Evolutionary conservation across 1,139 yeast genomes (phyloP).

Genomic region (Debaryomyces psychrophilus): DNA sequence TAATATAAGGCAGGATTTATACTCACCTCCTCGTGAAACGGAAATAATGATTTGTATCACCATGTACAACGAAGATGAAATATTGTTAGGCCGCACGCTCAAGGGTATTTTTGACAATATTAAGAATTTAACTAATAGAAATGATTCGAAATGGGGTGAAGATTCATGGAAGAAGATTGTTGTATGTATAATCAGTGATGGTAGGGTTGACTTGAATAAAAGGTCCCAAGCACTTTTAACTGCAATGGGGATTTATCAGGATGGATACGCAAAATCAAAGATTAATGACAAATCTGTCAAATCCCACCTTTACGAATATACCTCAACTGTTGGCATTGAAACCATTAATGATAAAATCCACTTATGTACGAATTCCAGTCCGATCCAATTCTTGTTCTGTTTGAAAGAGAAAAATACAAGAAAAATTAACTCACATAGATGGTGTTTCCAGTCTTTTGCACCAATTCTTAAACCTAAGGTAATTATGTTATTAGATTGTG

Average conservation of each 20-base stretch:
- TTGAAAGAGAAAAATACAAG: constrained; percentile 74
- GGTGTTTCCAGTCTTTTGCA: constrained; percentile 83
- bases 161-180: constrained; percentile 82
- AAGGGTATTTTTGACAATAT: constrained; percentile 80
- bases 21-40: constrained; percentile 67
- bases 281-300: constrained; percentile 71
- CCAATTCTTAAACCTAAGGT: constrained; percentile 71
- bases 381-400: constrained; percentile 77
- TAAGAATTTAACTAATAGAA: constrained; percentile 57
- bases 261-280: constrained; percentile 78
- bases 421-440: constrained; percentile 80
- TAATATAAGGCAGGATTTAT: constrained; percentile 67
- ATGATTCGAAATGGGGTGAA: constrained; percentile 74
- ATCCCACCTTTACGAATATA: constrained; percentile 78
- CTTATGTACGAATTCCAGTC: constrained; percentile 62
- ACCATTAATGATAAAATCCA: constrained; percentile 57
- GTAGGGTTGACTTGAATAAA: constrained; percentile 68
- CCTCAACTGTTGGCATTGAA: constrained; percentile 75
- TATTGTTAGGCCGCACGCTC: constrained; percentile 69
- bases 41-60: constrained; percentile 77
- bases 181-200: constrained; percentile 75
- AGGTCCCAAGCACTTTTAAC: constrained; percentile 66
- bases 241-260: constrained; percentile 78
- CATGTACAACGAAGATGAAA: constrained; percentile 80
- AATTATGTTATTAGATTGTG: constrained; percentile 75